Conservation (phyloP, 768 basidiomycete genomes). For the Calocybe gangraenosa region DNA sequence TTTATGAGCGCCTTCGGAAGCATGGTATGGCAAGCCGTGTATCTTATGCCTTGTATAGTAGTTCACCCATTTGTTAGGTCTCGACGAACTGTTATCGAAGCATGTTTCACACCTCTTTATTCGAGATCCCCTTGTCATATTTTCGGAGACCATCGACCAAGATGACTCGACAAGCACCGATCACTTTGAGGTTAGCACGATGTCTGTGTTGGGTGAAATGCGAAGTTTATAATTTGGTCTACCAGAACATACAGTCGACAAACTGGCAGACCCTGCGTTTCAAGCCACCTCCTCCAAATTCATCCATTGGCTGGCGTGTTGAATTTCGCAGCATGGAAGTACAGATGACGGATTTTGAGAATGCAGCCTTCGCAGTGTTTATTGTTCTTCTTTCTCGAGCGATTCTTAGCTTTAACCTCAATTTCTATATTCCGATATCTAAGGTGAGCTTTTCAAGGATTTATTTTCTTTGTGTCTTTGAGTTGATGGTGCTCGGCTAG, state of each 20-base stretch:
- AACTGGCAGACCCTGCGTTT: constrained; percentile 99
- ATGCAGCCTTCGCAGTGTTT: constrained; percentile 95
- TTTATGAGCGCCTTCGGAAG: constrained; percentile 66
- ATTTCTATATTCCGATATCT: constrained; percentile 96
- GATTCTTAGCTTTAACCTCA: constrained; percentile 86
- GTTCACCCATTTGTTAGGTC: constrained; percentile 41
- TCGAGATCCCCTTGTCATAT: constrained; percentile 93
- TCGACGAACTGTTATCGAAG: constrained; percentile 83
- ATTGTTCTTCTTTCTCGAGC: constrained; percentile 92
- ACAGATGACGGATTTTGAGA: constrained; percentile 98
- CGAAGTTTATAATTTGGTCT: constrained; percentile 2
- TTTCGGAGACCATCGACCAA: constrained; percentile 90
- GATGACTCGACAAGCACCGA: constrained; percentile 86
- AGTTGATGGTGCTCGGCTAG: constrained; percentile 33
- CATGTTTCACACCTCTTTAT: constrained; percentile 97
- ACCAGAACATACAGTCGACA: constrained; percentile 95
- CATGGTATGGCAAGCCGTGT: constrained; percentile 54
- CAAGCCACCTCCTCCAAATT: constrained; percentile 94
- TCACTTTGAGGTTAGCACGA: constrained; percentile 80
- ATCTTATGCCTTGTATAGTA: not conserved
- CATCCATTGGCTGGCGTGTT: constrained; percentile 94
- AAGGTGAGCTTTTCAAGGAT: constrained; percentile 49
- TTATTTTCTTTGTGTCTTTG: not conserved
- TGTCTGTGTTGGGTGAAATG: not conserved
- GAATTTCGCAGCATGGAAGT: constrained; percentile 99